A percentile compares a stretch with the other conserved stretches of the same genome.
Evolutionary conservation across 2,329 filamentous ascomycete species (phyloP).

Genomic region (Calycina marina): DNA sequence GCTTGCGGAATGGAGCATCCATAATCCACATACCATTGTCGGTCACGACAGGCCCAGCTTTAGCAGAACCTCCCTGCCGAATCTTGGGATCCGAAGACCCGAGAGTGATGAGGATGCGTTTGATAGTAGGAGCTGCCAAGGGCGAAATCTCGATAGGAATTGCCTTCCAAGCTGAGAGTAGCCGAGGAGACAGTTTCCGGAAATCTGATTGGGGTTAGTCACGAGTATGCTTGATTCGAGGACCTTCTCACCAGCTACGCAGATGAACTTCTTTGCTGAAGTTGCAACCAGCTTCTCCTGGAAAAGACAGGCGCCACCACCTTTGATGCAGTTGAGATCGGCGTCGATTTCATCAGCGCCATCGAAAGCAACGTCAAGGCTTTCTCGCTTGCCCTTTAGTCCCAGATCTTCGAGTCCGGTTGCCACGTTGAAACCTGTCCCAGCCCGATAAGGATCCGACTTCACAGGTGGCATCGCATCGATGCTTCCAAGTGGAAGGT

Average conservation of each 20-base stretch:
- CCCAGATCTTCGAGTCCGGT: slow-evolving; percentile 21
- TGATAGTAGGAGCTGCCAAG: slow-evolving; percentile 63
- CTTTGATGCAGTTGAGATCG: slow-evolving; percentile 93
- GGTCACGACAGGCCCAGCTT: slow-evolving; percentile 72
- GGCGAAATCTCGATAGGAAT: slow-evolving; percentile 93
- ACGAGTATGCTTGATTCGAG: background rate
- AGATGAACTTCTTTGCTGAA: slow-evolving; percentile 71
- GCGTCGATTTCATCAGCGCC: slow-evolving; percentile 95
- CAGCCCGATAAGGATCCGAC: slow-evolving; percentile 12
- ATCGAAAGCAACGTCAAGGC: slow-evolving; percentile 86
- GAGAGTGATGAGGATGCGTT: slow-evolving; percentile 54
- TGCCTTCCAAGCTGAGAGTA: slow-evolving; percentile 63
- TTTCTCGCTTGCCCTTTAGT: slow-evolving; percentile 24
- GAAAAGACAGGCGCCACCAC: slow-evolving; percentile 91
- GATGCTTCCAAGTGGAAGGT: slow-evolving; percentile 51
- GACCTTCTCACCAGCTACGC: slow-evolving; percentile 54
- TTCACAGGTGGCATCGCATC: slow-evolving; percentile 22
- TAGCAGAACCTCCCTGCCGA: slow-evolving; percentile 57
- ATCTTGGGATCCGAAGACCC: slow-evolving; percentile 59
- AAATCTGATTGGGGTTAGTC: slow-evolving; percentile 45
- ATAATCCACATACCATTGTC: slow-evolving; percentile 84
- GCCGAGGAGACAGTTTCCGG: slow-evolving; percentile 67
- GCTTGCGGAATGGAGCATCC: slow-evolving; percentile 71
- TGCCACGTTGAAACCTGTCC: slow-evolving; percentile 52
- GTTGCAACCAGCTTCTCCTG: slow-evolving; percentile 94